Evolutionary conservation across 2,329 filamentous ascomycete species (phyloP).

Genomic region (Exophiala sp.): DNA sequence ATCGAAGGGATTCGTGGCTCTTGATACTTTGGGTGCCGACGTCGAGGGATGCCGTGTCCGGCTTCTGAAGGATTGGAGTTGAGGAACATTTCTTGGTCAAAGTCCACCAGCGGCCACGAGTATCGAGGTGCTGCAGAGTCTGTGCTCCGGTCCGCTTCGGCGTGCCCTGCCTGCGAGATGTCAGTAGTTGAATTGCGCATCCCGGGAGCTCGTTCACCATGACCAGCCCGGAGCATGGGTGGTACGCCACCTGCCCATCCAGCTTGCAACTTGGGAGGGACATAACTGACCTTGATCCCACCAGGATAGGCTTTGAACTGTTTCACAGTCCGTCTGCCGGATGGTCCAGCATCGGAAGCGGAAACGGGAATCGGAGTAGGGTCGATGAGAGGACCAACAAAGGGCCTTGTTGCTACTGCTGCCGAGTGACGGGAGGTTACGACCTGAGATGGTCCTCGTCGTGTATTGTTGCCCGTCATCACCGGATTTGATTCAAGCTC

Average conservation of each 20-base stretch:
- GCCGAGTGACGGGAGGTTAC: background rate
- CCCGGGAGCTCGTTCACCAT: background rate
- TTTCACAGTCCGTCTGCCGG: background rate
- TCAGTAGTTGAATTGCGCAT: background rate
- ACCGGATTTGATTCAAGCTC: conserved; percentile 4
- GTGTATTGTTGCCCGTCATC: background rate
- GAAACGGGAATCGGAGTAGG: background rate
- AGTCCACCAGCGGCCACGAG: conserved; percentile 17
- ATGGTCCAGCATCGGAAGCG: background rate
- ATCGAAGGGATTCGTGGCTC: conserved; percentile 17
- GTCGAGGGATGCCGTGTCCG: background rate
- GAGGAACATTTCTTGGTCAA: conserved; percentile 17
- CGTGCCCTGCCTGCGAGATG: background rate
- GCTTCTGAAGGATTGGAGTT: conserved; percentile 10
- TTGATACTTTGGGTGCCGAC: conserved; percentile 11
- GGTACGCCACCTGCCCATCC: conserved; percentile 18
- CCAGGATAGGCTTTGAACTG: conserved; percentile 13
- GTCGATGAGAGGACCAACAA: background rate
- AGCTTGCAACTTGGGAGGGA: conserved; percentile 14
- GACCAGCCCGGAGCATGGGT: conserved; percentile 8
- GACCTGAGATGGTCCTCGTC: background rate
- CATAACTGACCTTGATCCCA: conserved; percentile 9
- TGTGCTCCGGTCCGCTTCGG: background rate
- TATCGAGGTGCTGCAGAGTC: conserved; percentile 1
- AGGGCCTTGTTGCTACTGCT: background rate